Base-by-base conservation (phyloP, 2,329 filamentous ascomycete genomes). In the Nemania abortiva region DNA sequence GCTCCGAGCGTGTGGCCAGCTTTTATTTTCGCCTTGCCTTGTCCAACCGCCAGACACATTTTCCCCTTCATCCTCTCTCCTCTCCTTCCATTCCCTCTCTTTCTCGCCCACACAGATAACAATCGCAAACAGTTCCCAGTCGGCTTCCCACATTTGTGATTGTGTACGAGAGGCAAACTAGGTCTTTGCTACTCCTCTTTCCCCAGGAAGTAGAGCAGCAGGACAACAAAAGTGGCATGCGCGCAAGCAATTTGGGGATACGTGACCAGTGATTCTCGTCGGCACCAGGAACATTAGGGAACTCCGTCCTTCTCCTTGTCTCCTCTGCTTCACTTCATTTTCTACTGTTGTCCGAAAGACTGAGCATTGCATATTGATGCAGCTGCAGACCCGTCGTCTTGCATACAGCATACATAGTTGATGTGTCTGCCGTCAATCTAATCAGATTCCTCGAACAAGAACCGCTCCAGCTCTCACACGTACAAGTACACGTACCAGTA, bases 231-330 rank as follows among this genome's bases (percentile, higher is more conserved):
- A 37, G 49, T 53, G 57, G 59, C 63, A 45, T 63, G 59, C 60
- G 59, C 65, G 59, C 65, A 62, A 39, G 56, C 65, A 55, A 39
- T 37, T 67, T 65, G 47, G 52, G 62, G 67, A 67, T 59, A 65
- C 67, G 70, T 71, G 64, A 71, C 53, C 58, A 65, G 66, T 71
- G 64, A 70, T 69, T 71, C 60, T 64, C 39, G 15, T 63, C 42
- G 6, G 24, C 24, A 27, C 5, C 5, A 27, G 24, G 24, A 34
- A 52, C 49, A 63, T 67, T 34, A 37, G 24, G 54, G 61, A 59
- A 49, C 52, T 31, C 50, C 27, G 31, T 52, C 57, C 60, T 50
- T 39, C 55, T 60, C 59, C 54, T 57, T 58, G 56, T 55, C 55
- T 60, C 34, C 50, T 67, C 63, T 63, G 39, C 63, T 27, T 39